Evolutionary conservation across 2,329 filamentous ascomycete species (phyloP), one percentile per base, ranked within the genome.

Genomic region (Epichloe baconii): DNA sequence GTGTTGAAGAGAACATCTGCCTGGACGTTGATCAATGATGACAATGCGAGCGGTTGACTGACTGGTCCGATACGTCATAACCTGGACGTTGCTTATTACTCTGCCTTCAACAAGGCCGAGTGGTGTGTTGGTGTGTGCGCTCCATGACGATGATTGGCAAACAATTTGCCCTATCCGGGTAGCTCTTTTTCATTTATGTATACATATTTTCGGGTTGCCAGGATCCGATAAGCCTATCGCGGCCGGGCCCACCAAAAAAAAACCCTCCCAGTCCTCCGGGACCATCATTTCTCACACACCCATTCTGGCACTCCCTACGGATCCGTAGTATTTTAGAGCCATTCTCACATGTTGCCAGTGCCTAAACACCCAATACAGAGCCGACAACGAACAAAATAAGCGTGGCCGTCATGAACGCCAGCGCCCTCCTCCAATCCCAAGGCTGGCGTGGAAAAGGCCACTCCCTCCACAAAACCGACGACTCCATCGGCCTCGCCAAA

Each of bases 391-490:
- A 26, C 10, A n/a, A 34, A 8, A 40, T 5, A 26, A 15, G 1
- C 31, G 31, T 31, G 35, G 21, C 26, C 35, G 44, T 42, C 21
- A 96, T 97, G 90, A 79, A 97, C 68, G 86, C 90, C 51, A 78
- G 86, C 66, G 85, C 85, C 60, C 84, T 93, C 60, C 82, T 97
- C 59, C 82, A 83, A 58, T 79, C 82, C 59, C 89, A 95, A 67
- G 91, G 91, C 65, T 97, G 91, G 91, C 82, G 85, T 53, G 91
- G 91, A 58, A 79, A 82, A 38, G 91, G 91, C 56, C 88, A 95
- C 68, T 88, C 89, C 1, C 83, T 97, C 26, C 89, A 95, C 64
- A 79, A 84, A 54, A 81, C 74, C 17, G 75, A 79, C 71, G 82
- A 85, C 64, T 74, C 76, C 48, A 83, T 83, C 55, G 91, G 91